Conservation (phyloP, 1,284 basidiomycete genomes). For the Cutaneotrichosporon arboriforme region DNA sequence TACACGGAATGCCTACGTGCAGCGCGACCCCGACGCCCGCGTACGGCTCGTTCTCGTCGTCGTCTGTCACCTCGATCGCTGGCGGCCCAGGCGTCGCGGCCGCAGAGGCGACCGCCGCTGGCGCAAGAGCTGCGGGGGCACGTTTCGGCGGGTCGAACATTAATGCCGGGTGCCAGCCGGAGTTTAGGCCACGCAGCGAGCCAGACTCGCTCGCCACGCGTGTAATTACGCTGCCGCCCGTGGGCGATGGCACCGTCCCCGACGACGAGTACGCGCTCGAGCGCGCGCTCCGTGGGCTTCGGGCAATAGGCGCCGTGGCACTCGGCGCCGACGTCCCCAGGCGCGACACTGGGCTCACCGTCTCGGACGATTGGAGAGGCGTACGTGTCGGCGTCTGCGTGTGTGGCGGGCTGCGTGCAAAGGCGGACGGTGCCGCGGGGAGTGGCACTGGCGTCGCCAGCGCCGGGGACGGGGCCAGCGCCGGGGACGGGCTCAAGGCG, state of each 20-base stretch:
- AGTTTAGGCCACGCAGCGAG: not conserved
- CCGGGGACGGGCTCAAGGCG: too few relatives aligned
- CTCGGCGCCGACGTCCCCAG: not conserved
- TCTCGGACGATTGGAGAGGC: too few relatives aligned
- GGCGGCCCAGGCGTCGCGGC: constrained; percentile 9
- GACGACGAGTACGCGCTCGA: not conserved
- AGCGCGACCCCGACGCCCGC: constrained; percentile 59
- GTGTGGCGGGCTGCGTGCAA: too few relatives aligned
- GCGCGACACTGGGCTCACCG: too few relatives aligned
- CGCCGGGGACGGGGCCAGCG: too few relatives aligned
- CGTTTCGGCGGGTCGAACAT: constrained; percentile 39
- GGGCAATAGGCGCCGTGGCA: not conserved
- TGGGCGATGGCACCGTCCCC: not conserved
- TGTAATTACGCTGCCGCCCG: not conserved
- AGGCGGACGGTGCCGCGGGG: too few relatives aligned
- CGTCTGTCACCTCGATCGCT: constrained; percentile 10
- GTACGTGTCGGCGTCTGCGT: too few relatives aligned
- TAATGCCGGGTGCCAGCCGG: constrained; percentile 31
- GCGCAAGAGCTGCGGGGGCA: not conserved
- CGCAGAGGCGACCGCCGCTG: constrained; percentile 4
- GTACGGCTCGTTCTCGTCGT: constrained; percentile 20
- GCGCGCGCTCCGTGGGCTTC: not conserved
- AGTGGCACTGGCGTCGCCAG: too few relatives aligned
- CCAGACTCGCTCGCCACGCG: constrained; percentile 9
- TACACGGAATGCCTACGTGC: constrained; percentile 84